Base-by-base conservation (phyloP, 371 early-diverging fungal species). In the Coemansia sp. region DNA sequence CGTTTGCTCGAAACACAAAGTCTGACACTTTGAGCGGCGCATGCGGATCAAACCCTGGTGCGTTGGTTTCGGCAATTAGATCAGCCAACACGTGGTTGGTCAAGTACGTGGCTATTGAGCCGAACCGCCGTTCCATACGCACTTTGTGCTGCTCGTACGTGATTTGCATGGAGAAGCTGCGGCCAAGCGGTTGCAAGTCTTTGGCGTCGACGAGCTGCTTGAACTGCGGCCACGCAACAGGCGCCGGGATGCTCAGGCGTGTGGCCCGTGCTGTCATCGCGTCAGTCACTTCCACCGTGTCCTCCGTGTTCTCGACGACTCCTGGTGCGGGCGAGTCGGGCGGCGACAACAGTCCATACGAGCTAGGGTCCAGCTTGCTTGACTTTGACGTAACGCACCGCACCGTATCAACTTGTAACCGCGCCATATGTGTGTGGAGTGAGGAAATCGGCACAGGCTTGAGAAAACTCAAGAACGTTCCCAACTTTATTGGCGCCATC, bases 1-100 rank as follows among this genome's bases (percentile, higher is more conserved):
- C 88, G 70, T 87, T 87, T 28, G 28, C 42, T 23, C 58, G 65
- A 42, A 75, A 58, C 54, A 53, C 4, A 56, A 75, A 72, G 58
- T 72, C 73, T 5, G 14, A n/a, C 6, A 42, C 26, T 1, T 4
- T 55, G 7, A 71, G 30, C 2, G 67, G 59, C 53, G 63, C 23
- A 11, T 28, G 12, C 9, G 59, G 33, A 21, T 67, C 67, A 25
- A 66, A 71, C 6, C 37, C 66, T 12, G 30, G 5, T 2, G 8
- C 44, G 26, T 12, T 23, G 9, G 71, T 58, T 1, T 40, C 39
- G 25, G 71, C 66, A 9, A 69, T 59, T 47, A 77, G 69, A 18
- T 62, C 75, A 18, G 58, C 60, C 33, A 77, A 47, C 14, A 50
- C 65, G n/a, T 74, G 52, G 39, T 39, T 50, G 12, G 23, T 61